Conservation (phyloP, 306 rosid genomes). For the Cucumis cinereus region DNA sequence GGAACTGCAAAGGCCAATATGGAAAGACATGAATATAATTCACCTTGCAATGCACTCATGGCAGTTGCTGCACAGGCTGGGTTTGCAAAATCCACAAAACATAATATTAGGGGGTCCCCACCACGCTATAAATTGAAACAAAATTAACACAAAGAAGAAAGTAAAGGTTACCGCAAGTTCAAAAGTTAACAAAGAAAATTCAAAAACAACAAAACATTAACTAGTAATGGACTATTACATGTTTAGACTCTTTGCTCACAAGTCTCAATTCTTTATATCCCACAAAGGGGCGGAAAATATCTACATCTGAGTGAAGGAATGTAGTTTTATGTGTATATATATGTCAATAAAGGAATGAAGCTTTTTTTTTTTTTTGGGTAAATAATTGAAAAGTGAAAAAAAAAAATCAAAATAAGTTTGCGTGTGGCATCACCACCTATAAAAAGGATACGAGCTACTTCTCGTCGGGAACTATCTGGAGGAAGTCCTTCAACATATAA, state of each 20-base stretch:
- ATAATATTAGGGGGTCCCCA: constrained; percentile 79
- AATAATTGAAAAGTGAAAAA: background rate
- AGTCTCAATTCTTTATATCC: constrained; percentile 92
- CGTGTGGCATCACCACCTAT: constrained; percentile 3
- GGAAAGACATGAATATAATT: background rate
- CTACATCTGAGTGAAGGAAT: constrained; percentile 23
- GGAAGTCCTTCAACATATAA: constrained; percentile 92
- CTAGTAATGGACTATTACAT: constrained; percentile 28
- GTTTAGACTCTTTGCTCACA: constrained; percentile 76
- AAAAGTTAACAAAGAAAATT: background rate
- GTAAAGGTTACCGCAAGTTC: background rate
- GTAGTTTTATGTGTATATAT: background rate
- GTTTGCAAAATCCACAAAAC: constrained; percentile 78
- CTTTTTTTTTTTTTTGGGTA: background rate
- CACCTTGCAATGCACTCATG: constrained; percentile 88
- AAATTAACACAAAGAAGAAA: background rate
- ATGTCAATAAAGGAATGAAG: constrained; percentile 11
- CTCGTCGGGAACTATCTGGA: constrained; percentile 64
- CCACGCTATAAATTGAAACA: constrained; percentile 38
- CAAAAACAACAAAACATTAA: background rate
- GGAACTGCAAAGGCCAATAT: background rate
- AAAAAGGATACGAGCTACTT: constrained; percentile 86
- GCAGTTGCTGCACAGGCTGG: constrained; percentile 93
- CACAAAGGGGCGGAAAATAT: constrained; percentile 90
- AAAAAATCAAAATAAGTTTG: constrained; percentile 5